Base-by-base conservation (phyloP, 164 flowering plant species). In the Tinospora cordifolia region DNA sequence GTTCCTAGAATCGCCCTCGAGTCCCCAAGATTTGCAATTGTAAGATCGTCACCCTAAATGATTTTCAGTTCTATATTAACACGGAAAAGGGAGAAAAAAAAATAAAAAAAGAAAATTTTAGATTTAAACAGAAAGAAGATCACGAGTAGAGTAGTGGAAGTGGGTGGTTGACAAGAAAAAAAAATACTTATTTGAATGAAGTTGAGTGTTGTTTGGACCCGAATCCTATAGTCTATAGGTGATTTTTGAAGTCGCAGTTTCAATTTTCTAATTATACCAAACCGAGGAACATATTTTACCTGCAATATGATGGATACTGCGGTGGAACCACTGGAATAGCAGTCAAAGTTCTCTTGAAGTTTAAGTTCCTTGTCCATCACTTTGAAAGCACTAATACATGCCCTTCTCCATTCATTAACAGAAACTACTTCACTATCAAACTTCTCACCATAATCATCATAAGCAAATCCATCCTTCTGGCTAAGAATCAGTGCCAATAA, bases 1-100 rank as follows among this genome's bases (percentile, higher is more conserved):
- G 85, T 89, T 63, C 97, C 98, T 41, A 93, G 27, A 39, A 93
- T 76, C 21, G 95, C 98, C 67, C 98, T 84, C 22, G 98, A 90
- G 75, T 93, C 97, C 0, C 98, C 98, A 44, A 90, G 91, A 76
- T 93, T 93, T 26, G 93, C 92, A 39, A 90, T 76, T 11, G 86
- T 71, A 66, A 89, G 87, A 72, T 88, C 86, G 22, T 83, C 82
- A 38, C 83, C 93, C 95, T 90, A 83, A 24, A 67, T 26, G 51
- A 21, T 15, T 24, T 54, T 54, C 46, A 54, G 60, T 54, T 54
- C 21, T n/a, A 54, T 19, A 54, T 54, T 54, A 54, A 8, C 60
- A 54, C 36, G 4, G 36, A 30, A 30, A 30, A 30, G 4, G 36
- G 36, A 4, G 4, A 4, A 30, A 30, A 30, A 30, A 30, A 54